phyloP scores from a whole-genome alignment of 345 rosid species.

The Syzygium grande region DNA sequence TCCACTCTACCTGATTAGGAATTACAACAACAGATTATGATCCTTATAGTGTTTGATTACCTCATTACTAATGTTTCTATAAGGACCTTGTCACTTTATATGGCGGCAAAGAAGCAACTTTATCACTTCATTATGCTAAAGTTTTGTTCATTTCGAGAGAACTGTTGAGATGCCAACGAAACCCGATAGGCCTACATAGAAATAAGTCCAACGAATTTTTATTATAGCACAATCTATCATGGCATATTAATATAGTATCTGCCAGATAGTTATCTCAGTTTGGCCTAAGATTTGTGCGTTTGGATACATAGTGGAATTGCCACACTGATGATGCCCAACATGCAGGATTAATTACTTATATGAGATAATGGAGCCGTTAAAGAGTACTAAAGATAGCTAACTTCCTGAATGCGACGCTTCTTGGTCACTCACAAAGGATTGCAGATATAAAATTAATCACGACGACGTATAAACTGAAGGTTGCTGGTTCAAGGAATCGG shows the following conservation, averaged over 20 bases:
- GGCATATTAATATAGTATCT: background rate
- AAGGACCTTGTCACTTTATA: background rate
- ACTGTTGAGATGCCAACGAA: background rate
- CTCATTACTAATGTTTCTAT: background rate
- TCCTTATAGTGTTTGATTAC: background rate
- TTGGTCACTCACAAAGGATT: background rate
- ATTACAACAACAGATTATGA: background rate
- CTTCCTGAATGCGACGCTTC: background rate
- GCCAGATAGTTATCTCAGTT: background rate
- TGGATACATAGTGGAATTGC: background rate
- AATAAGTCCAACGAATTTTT: background rate
- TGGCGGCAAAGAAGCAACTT: conserved; percentile 8
- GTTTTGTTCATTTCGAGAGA: background rate
- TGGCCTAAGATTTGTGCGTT: background rate
- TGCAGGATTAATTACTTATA: background rate
- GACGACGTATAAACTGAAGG: background rate
- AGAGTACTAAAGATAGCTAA: background rate
- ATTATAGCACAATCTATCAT: background rate
- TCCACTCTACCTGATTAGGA: background rate
- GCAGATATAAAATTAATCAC: background rate
- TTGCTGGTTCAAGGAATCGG: background rate
- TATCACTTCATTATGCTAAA: background rate
- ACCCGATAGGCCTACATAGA: background rate
- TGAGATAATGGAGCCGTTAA: background rate
- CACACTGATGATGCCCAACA: background rate